Conservation (phyloP, 2,329 filamentous ascomycete genomes). For the Venturia carpophila region DNA sequence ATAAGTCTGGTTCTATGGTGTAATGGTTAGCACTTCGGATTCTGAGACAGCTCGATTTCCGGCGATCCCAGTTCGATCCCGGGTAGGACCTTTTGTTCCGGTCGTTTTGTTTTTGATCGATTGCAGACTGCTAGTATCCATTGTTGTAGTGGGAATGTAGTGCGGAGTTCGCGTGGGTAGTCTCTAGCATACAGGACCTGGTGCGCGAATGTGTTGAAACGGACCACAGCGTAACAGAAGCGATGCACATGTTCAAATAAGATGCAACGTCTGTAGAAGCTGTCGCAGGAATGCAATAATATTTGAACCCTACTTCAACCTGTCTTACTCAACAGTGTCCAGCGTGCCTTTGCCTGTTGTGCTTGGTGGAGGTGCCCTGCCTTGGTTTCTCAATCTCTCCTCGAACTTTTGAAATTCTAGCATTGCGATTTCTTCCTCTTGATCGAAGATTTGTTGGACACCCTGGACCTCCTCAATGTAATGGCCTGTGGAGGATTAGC, state of each 20-base stretch:
- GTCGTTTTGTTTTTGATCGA: neutral
- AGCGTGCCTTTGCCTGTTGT: conserved; percentile 46
- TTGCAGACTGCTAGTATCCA: neutral
- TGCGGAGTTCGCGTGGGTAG: too few relatives aligned
- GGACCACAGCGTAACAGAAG: too few relatives aligned
- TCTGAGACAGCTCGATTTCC: neutral
- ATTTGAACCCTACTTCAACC: too few relatives aligned
- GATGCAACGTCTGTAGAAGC: neutral
- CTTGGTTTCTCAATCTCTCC: conserved; percentile 63
- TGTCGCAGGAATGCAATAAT: too few relatives aligned
- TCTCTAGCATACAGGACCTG: too few relatives aligned
- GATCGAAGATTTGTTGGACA: conserved; percentile 81
- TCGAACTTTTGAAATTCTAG: conserved; percentile 92
- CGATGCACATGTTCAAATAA: neutral
- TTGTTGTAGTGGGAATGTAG: neutral
- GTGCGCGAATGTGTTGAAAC: too few relatives aligned
- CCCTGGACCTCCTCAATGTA: conserved; percentile 94
- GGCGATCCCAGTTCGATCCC: conserved; percentile 13
- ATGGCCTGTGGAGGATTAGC: conserved; percentile 26
- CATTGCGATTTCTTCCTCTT: conserved; percentile 82
- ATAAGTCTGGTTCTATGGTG: conserved; percentile 4
- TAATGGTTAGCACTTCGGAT: conserved; percentile 16
- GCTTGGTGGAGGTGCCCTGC: conserved; percentile 44
- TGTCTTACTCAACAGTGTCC: conserved; percentile 39
- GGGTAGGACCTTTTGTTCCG: conserved; percentile 10